A percentile compares a stretch with the other conserved stretches of the same genome.
phyloP scores from a whole-genome alignment of 768 basidiomycete species.

The Collybiopsis luxurians region DNA sequence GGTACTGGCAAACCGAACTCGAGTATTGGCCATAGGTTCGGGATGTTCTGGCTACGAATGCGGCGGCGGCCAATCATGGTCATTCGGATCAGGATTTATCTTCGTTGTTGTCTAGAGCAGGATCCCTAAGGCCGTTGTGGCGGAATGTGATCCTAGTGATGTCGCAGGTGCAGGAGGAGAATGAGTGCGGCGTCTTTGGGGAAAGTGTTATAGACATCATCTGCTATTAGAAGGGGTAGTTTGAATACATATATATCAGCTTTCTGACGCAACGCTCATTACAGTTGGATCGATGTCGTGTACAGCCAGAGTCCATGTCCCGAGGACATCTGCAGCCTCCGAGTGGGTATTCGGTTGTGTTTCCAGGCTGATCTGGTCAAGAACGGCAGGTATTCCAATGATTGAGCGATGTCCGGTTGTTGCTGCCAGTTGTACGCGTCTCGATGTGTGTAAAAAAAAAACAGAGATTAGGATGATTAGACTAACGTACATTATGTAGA shows the following conservation, averaged over 20 bases:
- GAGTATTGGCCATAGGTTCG: constrained; percentile 1
- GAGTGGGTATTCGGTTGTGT: background rate
- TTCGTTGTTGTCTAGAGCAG: too few relatives aligned
- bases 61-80: too few relatives aligned
- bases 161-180: constrained; percentile 10
- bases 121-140: constrained; percentile 39
- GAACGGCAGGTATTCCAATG: constrained; percentile 49
- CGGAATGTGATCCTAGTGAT: constrained; percentile 78
- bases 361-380: constrained; percentile 41
- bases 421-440: constrained; percentile 65
- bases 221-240: constrained; percentile 21
- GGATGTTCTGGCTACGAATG: too few relatives aligned
- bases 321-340: constrained; percentile 55
- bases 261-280: constrained; percentile 41
- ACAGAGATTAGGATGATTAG: constrained; percentile 82
- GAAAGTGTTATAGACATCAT: constrained; percentile 45
- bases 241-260: constrained; percentile 48
- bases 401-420: constrained; percentile 63
- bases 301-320: constrained; percentile 70
- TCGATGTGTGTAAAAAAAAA: constrained; percentile 76
- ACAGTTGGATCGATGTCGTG: constrained; percentile 73
- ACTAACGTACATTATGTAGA: constrained; percentile 6
- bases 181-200: constrained; percentile 40
- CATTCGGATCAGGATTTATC: too few relatives aligned
- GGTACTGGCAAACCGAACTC: background rate